Conservation (phyloP, 495 filamentous ascomycete genomes). For the Delitschia confertaspora region DNA sequence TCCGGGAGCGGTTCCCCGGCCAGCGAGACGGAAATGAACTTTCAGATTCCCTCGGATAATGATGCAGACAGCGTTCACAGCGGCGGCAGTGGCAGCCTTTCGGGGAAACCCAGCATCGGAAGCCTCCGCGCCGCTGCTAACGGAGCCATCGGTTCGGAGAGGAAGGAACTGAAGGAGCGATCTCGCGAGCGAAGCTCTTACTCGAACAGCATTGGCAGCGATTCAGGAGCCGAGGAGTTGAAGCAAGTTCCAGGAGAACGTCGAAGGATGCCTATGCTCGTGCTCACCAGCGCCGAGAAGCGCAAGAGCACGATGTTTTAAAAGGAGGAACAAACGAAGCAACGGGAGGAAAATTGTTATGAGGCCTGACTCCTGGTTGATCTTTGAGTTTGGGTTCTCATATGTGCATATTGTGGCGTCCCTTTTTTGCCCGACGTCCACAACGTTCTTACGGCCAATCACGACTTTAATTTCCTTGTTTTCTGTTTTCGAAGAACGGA, state of each 20-base stretch:
- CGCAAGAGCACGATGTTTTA: slow-evolving; percentile 65
- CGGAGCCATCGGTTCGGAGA: slow-evolving; percentile 80
- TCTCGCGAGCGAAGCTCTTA: slow-evolving; percentile 48
- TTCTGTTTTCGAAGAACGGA: slow-evolving; percentile 3
- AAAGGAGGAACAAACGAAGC: slow-evolving; percentile 8
- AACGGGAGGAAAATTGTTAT: slow-evolving; percentile 1
- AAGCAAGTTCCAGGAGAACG: slow-evolving; percentile 47
- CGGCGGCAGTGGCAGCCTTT: slow-evolving; percentile 70
- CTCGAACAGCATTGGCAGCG: slow-evolving; percentile 55
- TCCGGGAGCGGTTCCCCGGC: slow-evolving; percentile 78
- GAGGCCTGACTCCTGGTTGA: slow-evolving; percentile 10
- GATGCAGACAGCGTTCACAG: slow-evolving; percentile 73
- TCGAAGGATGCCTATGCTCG: slow-evolving; percentile 76
- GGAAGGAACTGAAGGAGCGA: slow-evolving; percentile 41
- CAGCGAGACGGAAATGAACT: slow-evolving; percentile 75
- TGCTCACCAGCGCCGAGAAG: slow-evolving; percentile 84
- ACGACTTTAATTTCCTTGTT: slow-evolving; percentile 19
- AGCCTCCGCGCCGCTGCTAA: slow-evolving; percentile 69
- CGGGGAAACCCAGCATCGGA: slow-evolving; percentile 67
- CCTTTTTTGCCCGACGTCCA: slow-evolving; percentile 3
- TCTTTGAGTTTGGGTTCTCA: slow-evolving; percentile 8
- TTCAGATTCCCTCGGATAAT: slow-evolving; percentile 58
- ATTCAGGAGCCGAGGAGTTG: slow-evolving; percentile 44
- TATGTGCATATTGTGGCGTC: slow-evolving; percentile 23
- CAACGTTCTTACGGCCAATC: slow-evolving; percentile 24